Percentiles rank a stretch among this genome's conserved stretches.
These are phyloP conservation scores for Citrus mangshanensis DNA, from an alignment of 345 rosid genomes.

Conservation along the genomic window DNA sequence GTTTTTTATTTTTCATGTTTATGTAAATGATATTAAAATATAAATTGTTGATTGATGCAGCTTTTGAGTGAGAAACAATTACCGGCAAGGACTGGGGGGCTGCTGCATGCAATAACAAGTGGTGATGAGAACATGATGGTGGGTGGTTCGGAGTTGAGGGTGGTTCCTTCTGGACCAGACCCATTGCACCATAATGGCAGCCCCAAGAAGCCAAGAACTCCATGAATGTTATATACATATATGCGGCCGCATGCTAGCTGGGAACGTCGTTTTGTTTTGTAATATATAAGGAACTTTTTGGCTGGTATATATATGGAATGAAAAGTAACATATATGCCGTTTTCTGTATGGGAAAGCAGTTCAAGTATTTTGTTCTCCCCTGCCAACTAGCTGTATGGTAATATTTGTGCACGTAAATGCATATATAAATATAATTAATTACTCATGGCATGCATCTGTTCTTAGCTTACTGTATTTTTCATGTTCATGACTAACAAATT, in stretches of 20 bases:
- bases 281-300: neutral
- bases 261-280: neutral
- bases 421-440: too few species aligned
- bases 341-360: too few species aligned
- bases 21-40: too few species aligned
- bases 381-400: too few species aligned
- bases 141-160: constrained; percentile 26
- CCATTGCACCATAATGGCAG: constrained; percentile 42
- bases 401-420: too few species aligned
- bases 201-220: constrained; percentile 37
- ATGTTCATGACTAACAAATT: too few species aligned
- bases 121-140: constrained; percentile 1
- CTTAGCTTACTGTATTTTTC: too few species aligned
- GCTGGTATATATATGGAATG: neutral
- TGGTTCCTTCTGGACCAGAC: constrained; percentile 48
- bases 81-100: neutral
- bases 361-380: too few species aligned
- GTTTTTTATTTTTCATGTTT: neutral
- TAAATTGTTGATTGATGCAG: neutral
- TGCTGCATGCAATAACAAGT: neutral
- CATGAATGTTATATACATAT: constrained; percentile 16
- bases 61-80: constrained; percentile 6
- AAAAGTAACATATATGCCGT: too few species aligned
- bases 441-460: too few species aligned
- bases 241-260: neutral